These are phyloP conservation scores for Solanum tacnaense DNA, from an alignment of 257 asterid species.

Conservation along the genomic window DNA sequence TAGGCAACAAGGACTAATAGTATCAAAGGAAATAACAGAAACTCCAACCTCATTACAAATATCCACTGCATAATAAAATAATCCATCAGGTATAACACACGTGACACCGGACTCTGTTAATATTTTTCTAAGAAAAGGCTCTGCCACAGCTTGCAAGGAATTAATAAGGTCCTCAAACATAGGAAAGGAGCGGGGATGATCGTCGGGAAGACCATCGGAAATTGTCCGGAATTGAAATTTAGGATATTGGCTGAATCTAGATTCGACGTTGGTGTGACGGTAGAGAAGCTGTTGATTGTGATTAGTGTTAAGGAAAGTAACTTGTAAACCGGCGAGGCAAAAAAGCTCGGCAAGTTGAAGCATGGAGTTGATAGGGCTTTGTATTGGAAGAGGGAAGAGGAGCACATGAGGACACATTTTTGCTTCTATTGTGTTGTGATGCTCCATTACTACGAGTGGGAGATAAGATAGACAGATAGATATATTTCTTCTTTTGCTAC, in stretches of 20 bases:
- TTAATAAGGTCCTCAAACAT: neutral
- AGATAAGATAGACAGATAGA: neutral
- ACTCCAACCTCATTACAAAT: constrained; percentile 15
- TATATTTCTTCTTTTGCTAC: neutral
- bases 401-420: constrained; percentile 29
- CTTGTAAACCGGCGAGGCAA: constrained; percentile 19
- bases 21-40: constrained; percentile 6
- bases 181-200: constrained; percentile 23
- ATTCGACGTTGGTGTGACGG: constrained; percentile 5
- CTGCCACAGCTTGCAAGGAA: constrained; percentile 5
- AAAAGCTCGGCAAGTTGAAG: constrained; percentile 43
- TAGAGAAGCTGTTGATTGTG: constrained; percentile 29
- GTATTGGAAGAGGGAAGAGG: constrained; percentile 34
- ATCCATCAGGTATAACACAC: constrained; percentile 25
- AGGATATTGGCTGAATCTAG: constrained; percentile 17
- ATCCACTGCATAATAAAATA: constrained; percentile 15
- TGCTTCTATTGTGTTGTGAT: neutral
- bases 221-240: constrained; percentile 24
- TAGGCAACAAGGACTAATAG: constrained; percentile 13
- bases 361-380: constrained; percentile 39
- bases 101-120: neutral
- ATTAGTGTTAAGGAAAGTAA: constrained; percentile 29
- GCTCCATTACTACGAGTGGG: neutral
- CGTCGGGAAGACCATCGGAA: constrained; percentile 43
- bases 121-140: constrained; percentile 10